These are phyloP conservation scores for Elaeis guineensis DNA, from an alignment of 176 grass and related monocot genomes.

Conservation along the genomic window DNA sequence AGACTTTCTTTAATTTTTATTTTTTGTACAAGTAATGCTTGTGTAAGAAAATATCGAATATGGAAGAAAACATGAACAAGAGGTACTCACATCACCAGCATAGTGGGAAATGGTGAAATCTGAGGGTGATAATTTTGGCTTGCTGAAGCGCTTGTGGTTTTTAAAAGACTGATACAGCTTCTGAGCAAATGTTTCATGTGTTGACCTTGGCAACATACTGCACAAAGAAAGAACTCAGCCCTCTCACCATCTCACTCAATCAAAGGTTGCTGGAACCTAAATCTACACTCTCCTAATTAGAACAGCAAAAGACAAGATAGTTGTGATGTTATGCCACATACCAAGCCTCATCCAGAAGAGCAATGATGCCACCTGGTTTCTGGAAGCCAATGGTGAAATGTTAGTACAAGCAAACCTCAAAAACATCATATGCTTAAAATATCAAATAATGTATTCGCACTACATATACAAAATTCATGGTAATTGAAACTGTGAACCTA, in stretches of 20 bases:
- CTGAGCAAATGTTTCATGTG: constrained; percentile 94
- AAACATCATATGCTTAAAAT: not conserved
- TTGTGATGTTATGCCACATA: constrained; percentile 17
- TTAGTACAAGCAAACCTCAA: not conserved
- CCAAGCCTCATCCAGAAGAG: constrained; percentile 98
- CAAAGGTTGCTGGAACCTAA: too few relatives aligned
- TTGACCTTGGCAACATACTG: constrained; percentile 95
- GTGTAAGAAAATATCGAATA: not conserved
- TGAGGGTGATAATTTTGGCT: constrained; percentile 86
- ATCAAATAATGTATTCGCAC: too few relatives aligned
- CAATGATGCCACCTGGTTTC: constrained; percentile 98
- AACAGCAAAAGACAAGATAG: too few relatives aligned
- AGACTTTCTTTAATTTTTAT: too few relatives aligned
- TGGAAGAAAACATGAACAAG: constrained; percentile 12
- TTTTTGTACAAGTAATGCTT: too few relatives aligned
- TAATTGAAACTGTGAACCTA: too few relatives aligned
- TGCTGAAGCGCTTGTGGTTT: constrained; percentile 75
- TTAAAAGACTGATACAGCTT: constrained; percentile 95
- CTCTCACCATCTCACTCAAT: too few relatives aligned
- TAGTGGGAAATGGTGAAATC: constrained; percentile 97
- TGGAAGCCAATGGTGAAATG: constrained; percentile 24
- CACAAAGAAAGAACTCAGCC: not conserved
- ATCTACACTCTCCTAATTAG: too few relatives aligned
- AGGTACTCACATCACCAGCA: constrained; percentile 81
- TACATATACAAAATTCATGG: too few relatives aligned